A percentile compares a stretch with the other conserved stretches of the same genome.
Evolutionary conservation across 208 protist species (phyloP).

Genomic region (Leishmania amazonensis): DNA sequence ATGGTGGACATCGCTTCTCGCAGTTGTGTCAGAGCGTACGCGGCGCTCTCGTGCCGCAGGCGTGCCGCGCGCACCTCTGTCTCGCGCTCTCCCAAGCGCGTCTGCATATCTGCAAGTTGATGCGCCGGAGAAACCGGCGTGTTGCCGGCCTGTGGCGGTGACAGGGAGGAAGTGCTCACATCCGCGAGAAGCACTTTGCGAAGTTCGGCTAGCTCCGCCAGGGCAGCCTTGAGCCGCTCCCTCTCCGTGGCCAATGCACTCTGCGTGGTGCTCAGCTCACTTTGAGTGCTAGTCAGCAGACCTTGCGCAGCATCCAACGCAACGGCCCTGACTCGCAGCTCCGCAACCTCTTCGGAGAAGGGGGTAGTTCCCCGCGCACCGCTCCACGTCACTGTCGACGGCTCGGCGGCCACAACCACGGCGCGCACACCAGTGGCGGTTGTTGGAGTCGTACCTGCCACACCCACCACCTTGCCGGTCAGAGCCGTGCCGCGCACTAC

Average conservation of each 20-base stretch:
- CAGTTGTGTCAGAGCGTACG: slow-evolving; percentile 42
- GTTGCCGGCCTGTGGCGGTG: background rate
- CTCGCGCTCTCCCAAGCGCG: slow-evolving; percentile 8
- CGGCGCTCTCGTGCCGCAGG: slow-evolving; percentile 16
- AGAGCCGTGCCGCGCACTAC: slow-evolving; percentile 22
- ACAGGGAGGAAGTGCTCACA: background rate
- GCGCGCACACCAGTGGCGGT: background rate
- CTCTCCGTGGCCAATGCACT: slow-evolving; percentile 2
- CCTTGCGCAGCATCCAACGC: slow-evolving; percentile 26
- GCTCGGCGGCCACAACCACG: slow-evolving; percentile 1
- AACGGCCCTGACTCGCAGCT: slow-evolving; percentile 18
- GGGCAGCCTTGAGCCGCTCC: slow-evolving; percentile 4
- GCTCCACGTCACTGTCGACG: background rate
- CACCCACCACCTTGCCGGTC: slow-evolving; percentile 21
- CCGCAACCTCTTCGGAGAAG: slow-evolving; percentile 15
- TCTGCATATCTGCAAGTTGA: slow-evolving; percentile 19
- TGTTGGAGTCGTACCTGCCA: background rate
- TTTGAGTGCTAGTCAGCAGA: slow-evolving; percentile 18
- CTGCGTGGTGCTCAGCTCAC: slow-evolving; percentile 13
- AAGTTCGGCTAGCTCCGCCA: slow-evolving; percentile 7
- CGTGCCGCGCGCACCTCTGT: slow-evolving; percentile 3
- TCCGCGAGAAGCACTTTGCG: slow-evolving; percentile 7
- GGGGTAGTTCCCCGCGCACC: background rate
- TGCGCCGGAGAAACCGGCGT: background rate
- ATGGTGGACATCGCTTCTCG: slow-evolving; percentile 13